Evolutionary conservation across 257 asterid species (phyloP), one percentile per base, ranked within the genome.

Genomic region (Lantana camara): DNA sequence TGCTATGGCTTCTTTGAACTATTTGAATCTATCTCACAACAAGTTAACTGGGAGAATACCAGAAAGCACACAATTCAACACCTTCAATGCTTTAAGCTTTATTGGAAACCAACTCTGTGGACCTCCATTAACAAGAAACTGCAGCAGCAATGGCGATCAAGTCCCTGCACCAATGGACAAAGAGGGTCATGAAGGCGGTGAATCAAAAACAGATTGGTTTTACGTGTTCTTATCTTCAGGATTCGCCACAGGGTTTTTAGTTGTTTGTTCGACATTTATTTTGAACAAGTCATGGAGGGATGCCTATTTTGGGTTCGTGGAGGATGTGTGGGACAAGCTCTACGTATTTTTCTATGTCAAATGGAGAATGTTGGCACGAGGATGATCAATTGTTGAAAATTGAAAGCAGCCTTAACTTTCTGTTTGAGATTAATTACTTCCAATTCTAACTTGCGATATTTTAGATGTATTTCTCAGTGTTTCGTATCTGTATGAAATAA

Each of bases 241-340:
- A 10, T 67, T 54, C 17, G 57, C 58, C 12, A 23, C 45, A 22
- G 72, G 65, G 30, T 13, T 67, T 30, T 42, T 57, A 1, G 46
- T 2, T 23, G 32, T 67, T 14, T 67, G 64, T 35, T n/a, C 29
- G 5, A 13, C 35, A 16, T 20, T 55, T 21, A 16, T 56, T 17
- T 11, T 67, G 9, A 56, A 67, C 15, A 67, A 57, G 23, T 30
- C 72, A 27, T 54, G 56, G 65, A 44, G 72, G 21, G 20, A 15
- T 3, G 50, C 50, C 50, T 44, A 44, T 7, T 44, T 44, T 16
- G 22, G 50, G 50, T 44, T 44, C 8, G 5, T 44, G 17, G 50
- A 44, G 5, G 22, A 44, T 21, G 5, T 44, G 50, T 44, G 50
- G 50, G 15, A 44, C 50, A 44, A 44, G 50, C 9, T 44, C 5